These are phyloP conservation scores for Gossypium rotundifolium DNA, from an alignment of 345 rosid species.

Conservation along the genomic window DNA sequence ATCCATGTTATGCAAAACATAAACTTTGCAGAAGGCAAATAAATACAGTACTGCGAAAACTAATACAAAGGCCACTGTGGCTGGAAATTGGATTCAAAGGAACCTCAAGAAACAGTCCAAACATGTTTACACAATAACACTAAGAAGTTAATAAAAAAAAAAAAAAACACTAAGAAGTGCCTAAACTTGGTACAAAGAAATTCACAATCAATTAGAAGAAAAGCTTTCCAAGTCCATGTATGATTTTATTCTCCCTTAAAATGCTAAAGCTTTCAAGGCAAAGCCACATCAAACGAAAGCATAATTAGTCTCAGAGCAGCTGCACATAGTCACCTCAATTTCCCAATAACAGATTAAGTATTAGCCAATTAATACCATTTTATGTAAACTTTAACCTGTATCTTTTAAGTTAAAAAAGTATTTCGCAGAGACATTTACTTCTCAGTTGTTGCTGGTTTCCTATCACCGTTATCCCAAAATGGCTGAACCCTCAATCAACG, in stretches of 20 bases:
- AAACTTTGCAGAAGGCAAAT: neutral
- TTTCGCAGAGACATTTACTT: neutral
- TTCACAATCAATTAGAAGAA: neutral
- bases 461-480: neutral
- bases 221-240: neutral
- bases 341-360: neutral
- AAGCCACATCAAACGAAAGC: neutral
- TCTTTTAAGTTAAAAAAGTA: neutral
- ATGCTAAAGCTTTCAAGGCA: neutral
- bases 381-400: neutral
- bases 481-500: neutral
- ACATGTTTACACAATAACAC: neutral
- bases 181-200: neutral
- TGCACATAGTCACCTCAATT: neutral
- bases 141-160: too few relatives aligned
- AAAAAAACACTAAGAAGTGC: neutral
- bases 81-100: neutral
- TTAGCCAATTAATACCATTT: neutral
- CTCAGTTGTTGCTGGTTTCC: neutral
- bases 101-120: neutral
- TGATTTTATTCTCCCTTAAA: neutral
- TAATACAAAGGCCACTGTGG: neutral
- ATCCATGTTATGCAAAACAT: neutral
- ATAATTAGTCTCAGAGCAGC: neutral
- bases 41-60: neutral